Conservation (phyloP, 2,329 filamentous ascomycete species). For the Paecilomyces sp. region DNA sequence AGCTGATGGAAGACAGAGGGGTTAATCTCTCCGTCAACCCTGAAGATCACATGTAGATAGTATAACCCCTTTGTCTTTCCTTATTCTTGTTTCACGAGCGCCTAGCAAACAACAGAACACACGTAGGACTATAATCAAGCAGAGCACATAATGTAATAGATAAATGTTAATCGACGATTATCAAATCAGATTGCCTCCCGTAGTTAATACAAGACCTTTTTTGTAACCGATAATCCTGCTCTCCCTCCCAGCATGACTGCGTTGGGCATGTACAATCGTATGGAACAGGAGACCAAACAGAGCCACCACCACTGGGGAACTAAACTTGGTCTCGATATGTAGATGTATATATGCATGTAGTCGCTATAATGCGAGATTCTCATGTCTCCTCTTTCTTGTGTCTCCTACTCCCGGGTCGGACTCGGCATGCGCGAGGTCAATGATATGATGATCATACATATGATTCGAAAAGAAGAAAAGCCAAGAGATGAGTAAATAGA, state of each 20-base stretch:
- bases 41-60: not conserved
- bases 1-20: constrained; percentile 68
- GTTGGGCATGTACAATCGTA: not conserved
- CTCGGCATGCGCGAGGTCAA: not conserved
- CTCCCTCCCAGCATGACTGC: not conserved
- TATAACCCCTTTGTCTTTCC: not conserved
- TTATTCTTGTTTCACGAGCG: not conserved
- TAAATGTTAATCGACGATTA: not conserved
- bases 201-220: not conserved
- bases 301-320: not conserved
- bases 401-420: not conserved
- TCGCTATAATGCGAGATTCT: not conserved
- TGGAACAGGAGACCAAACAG: not conserved
- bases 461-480: constrained; percentile 1
- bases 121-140: not conserved
- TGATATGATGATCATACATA: not conserved
- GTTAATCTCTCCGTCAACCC: constrained; percentile 5
- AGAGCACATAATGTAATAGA: not conserved
- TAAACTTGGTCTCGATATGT: not conserved
- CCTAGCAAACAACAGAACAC: not conserved
- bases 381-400: not conserved
- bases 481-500: not conserved
- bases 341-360: too few species aligned
- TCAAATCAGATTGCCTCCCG: not conserved
- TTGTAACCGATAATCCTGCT: constrained; percentile 3